A percentile compares a stretch with the other conserved stretches of the same genome.
phyloP scores from a whole-genome alignment of 306 rosid genomes.

The Macrotyloma uniflorum region DNA sequence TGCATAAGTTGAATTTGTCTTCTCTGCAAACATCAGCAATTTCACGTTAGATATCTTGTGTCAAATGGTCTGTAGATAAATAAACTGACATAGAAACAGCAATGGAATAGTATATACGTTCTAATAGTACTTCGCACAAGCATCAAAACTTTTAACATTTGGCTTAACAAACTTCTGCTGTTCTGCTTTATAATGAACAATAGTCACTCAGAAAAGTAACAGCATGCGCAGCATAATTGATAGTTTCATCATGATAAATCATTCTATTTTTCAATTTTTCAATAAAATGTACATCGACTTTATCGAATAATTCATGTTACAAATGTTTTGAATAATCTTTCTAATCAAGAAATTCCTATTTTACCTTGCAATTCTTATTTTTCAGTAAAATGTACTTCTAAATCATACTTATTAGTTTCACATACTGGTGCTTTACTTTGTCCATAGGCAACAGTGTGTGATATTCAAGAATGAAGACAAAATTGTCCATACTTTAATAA shows the following conservation, averaged over 20 bases:
- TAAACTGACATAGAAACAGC: not conserved
- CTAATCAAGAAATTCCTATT: not conserved
- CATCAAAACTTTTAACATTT: not conserved
- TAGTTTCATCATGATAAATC: not conserved
- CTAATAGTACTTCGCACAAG: not conserved
- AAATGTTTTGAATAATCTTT: not conserved
- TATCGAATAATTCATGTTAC: not conserved
- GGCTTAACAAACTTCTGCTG: not conserved
- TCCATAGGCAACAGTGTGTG: not conserved
- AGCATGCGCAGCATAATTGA: not conserved
- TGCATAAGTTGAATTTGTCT: not conserved
- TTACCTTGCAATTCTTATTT: not conserved
- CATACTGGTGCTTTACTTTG: not conserved
- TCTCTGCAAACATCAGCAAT: not conserved
- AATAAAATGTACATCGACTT: not conserved
- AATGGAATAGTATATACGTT: not conserved
- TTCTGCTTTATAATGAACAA: not conserved
- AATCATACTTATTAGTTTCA: not conserved
- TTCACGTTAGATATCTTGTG: not conserved
- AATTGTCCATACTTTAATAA: not conserved
- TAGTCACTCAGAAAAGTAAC: not conserved
- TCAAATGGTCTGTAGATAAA: not conserved
- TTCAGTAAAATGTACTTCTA: not conserved
- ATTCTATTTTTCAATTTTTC: not conserved
- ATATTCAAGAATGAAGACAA: slow-evolving; percentile 15